Conservation (phyloP, 2,329 filamentous ascomycete species). For the Colletotrichum costaricense region DNA sequence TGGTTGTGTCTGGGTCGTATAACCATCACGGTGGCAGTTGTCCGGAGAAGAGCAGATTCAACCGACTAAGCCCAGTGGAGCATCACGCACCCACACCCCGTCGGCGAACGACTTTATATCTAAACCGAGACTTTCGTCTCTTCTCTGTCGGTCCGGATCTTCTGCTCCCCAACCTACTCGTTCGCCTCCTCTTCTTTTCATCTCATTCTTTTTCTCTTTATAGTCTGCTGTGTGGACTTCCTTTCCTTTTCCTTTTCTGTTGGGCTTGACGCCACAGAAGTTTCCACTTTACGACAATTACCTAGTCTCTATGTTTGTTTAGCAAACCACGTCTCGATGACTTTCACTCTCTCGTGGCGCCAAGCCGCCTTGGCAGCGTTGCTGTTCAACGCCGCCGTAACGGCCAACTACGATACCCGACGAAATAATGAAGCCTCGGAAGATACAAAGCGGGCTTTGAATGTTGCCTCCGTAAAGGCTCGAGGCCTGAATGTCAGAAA, state of each 20-base stretch:
- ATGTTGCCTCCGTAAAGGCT: neutral
- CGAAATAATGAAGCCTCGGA: conserved; percentile 7
- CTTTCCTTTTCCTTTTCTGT: conserved; percentile 10
- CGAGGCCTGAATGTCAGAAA: conserved; percentile 11
- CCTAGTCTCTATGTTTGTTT: neutral
- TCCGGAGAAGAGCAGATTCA: conserved; percentile 5
- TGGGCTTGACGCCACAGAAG: conserved; percentile 28
- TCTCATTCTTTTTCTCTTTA: neutral
- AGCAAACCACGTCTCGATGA: neutral
- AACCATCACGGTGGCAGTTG: neutral
- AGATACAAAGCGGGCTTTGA: conserved; percentile 22
- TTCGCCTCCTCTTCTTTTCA: neutral
- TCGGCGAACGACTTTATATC: conserved; percentile 12
- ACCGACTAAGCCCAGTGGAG: neutral
- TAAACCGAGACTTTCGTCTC: conserved; percentile 6
- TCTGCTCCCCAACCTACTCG: neutral
- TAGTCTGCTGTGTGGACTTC: conserved; percentile 15
- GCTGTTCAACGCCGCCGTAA: conserved; percentile 28
- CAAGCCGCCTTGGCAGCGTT: conserved; percentile 27
- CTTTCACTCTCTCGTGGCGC: conserved; percentile 17
- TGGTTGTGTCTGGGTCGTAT: neutral
- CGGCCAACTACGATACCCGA: conserved; percentile 17
- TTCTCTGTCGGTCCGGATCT: neutral
- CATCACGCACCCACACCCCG: neutral
- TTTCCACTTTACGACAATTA: no score